Evolutionary conservation across 495 filamentous ascomycete species (phyloP).

Genomic region (Pseudomonodictys pantanalensis): DNA sequence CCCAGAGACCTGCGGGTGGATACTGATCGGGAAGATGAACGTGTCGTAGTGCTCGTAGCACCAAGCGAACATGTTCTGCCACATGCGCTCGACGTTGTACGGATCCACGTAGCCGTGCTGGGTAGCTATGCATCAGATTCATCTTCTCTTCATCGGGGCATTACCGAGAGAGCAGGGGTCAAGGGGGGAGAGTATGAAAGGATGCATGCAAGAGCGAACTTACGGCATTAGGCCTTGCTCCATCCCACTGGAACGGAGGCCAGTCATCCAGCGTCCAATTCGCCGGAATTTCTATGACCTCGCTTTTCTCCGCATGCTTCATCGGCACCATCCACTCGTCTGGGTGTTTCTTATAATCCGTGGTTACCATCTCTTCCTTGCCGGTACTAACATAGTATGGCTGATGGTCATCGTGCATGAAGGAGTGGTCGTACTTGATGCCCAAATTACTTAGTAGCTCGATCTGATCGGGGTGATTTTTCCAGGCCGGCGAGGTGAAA

Average conservation of each 20-base stretch:
- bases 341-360: constrained; percentile 42
- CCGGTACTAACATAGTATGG: constrained; percentile 46
- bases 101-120: constrained; percentile 53
- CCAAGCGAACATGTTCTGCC: constrained; percentile 64
- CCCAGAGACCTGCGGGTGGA: constrained; percentile 68
- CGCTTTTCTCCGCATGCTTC: constrained; percentile 35
- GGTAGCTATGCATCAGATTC: neutral
- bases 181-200: neutral
- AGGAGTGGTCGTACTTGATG: constrained; percentile 42
- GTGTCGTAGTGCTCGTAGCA: constrained; percentile 68
- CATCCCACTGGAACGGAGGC: constrained; percentile 40
- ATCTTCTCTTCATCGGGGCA: constrained; percentile 36
- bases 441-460: constrained; percentile 34
- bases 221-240: constrained; percentile 3
- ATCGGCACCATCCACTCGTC: constrained; percentile 49
- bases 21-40: constrained; percentile 68
- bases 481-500: constrained; percentile 37
- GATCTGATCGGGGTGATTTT: constrained; percentile 42
- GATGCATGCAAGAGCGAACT: neutral
- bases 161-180: constrained; percentile 46
- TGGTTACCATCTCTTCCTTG: constrained; percentile 36
- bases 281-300: constrained; percentile 50
- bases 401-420: constrained; percentile 52
- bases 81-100: constrained; percentile 37
- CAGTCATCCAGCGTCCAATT: constrained; percentile 52